A percentile compares a stretch with the other conserved stretches of the same genome.
phyloP scores from a whole-genome alignment of 108 stramenopile species.

The Hondaea fermentalgiana region DNA sequence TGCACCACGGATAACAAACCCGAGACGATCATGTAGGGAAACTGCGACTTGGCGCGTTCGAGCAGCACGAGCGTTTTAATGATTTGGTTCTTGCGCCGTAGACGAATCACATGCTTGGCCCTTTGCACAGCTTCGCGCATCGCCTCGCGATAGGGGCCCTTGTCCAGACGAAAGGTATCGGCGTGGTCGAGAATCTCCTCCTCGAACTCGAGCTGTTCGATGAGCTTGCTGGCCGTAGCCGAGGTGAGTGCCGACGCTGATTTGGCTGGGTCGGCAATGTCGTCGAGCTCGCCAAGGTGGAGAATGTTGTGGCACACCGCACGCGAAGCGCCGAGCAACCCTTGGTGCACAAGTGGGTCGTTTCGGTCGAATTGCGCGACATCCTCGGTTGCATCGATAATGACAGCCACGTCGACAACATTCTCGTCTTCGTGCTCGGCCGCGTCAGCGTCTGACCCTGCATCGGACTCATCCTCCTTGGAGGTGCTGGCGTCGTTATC shows the following conservation, averaged over 20 bases:
- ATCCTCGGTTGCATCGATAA: not conserved
- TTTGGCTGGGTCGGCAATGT: not conserved
- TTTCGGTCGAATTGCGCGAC: not conserved
- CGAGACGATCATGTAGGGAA: not conserved
- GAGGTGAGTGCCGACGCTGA: not conserved
- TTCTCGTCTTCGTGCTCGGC: not conserved
- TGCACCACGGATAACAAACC: not conserved
- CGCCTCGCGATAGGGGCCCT: not conserved
- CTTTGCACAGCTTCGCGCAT: not conserved
- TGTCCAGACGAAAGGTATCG: not conserved
- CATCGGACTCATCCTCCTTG: not conserved
- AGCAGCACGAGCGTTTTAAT: not conserved
- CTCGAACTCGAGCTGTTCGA: conserved; percentile 2
- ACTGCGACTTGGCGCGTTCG: not conserved
- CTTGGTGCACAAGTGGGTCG: not conserved
- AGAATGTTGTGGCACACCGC: not conserved
- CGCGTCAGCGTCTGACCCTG: not conserved
- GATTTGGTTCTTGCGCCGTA: not conserved
- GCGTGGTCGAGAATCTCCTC: not conserved
- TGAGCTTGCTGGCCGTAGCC: not conserved
- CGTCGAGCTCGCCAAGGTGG: not conserved
- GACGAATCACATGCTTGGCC: not conserved
- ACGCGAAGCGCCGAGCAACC: not conserved
- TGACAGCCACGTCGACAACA: not conserved
- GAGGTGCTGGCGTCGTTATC: not conserved